Evolutionary conservation across 306 rosid species (phyloP), one percentile per base, ranked within the genome.

Genomic region (Gynostemma pentaphyllum): DNA sequence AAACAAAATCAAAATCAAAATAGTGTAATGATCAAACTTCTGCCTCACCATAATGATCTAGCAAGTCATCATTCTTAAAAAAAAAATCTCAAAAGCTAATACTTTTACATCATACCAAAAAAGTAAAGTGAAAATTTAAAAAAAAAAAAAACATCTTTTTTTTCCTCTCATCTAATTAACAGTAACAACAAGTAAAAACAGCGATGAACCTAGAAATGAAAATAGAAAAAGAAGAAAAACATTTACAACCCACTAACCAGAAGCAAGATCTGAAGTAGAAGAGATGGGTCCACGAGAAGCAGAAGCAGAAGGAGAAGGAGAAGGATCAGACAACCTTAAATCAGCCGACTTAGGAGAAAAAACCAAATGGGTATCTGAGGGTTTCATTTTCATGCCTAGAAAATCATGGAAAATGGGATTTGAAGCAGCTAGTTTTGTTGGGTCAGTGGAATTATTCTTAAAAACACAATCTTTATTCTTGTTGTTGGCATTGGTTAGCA

Each of bases 351-450:
- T 83, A 15, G 86, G 69, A 60, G 68, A 42, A 55, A 68, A 61
- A 46, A 67, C 71, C 44, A 63, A 7, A 8, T 57, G 72, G 9
- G 84, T 48, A 55, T 76, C 80, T 23, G 72, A 10, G 34, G 92
- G 76, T 46, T 69, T n/a, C n/a, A n/a, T 45, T 67, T 76, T 88
- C 89, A 73, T 84, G 69, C 89, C 96, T 40, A 91, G 80, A 77
- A 91, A 91, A 68, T 91, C 96, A 74, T 86, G 98, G 48, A 88
- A 88, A 1, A 83, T 73, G 0, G 89, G 84, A 5, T 81, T 85
- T 46, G 37, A n/a, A 19, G 46, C 12, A 37, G 70, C 60, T 18
- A 54, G 57, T 52, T 78, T 60, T 16, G 57, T 14, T 56, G 70
- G 69, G 40, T 28, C 48, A 60, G 19, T 23, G 6, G 74, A 76